Percentiles rank a stretch among this genome's conserved stretches.
Evolutionary conservation across 202 grass and related monocot species (phyloP).

Genomic region (Panicum hallii): DNA sequence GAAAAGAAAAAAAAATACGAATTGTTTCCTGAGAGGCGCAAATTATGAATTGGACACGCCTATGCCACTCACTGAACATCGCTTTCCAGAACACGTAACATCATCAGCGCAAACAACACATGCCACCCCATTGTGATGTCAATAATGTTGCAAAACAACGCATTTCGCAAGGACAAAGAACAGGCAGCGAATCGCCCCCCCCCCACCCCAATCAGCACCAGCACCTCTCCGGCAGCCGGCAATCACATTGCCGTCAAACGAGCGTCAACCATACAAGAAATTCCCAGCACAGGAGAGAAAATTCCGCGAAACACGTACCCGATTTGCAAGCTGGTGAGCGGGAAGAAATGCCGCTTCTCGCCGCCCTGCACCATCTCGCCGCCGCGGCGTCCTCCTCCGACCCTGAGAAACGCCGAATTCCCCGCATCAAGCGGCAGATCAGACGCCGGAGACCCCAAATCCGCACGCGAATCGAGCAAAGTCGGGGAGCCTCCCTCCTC

Average conservation of each 20-base stretch:
- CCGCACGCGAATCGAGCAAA: neutral
- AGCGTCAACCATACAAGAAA: neutral
- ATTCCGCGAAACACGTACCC: conserved; percentile 41
- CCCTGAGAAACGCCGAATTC: conserved; percentile 22
- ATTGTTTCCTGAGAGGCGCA: neutral
- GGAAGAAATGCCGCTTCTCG: conserved; percentile 68
- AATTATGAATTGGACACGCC: conserved; percentile 17
- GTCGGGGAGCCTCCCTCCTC: neutral
- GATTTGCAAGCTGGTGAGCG: conserved; percentile 82
- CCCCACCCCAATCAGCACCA: neutral
- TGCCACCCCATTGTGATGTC: neutral
- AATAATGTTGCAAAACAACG: neutral
- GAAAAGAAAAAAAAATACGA: neutral
- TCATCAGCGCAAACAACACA: neutral
- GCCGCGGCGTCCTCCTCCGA: neutral
- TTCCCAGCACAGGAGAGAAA: neutral
- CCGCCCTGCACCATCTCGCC: conserved; percentile 48
- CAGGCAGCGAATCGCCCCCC: neutral
- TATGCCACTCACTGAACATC: neutral
- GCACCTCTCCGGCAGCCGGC: neutral
- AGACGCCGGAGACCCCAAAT: conserved; percentile 26
- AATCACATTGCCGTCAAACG: neutral
- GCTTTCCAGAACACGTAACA: neutral
- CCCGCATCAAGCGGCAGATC: conserved; percentile 31
- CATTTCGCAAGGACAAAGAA: neutral